Conservation (phyloP, 768 basidiomycete genomes). For the Russula virescens region DNA sequence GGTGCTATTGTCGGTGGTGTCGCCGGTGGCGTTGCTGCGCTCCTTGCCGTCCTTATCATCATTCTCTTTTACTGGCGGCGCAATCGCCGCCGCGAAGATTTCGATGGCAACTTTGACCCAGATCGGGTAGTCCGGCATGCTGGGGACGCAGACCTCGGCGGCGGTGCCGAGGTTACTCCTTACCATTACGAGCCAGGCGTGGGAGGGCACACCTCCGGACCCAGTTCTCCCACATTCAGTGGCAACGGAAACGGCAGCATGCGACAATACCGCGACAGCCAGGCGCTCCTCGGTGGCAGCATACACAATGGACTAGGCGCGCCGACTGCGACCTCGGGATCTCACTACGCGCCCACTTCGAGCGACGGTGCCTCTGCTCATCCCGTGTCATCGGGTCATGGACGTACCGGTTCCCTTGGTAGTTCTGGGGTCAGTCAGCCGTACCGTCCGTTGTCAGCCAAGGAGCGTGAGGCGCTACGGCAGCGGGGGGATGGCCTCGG, state of each 20-base stretch:
- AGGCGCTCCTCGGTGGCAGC: constrained; percentile 26
- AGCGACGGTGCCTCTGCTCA: constrained; percentile 2
- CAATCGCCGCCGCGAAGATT: constrained; percentile 35
- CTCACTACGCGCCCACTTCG: constrained; percentile 21
- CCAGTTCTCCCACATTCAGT: constrained; percentile 2
- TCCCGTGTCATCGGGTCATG: background rate
- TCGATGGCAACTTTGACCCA: constrained; percentile 47
- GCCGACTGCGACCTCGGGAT: constrained; percentile 23
- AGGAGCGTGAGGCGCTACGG: constrained; percentile 31
- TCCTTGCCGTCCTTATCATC: constrained; percentile 27
- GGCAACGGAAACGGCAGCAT: constrained; percentile 23
- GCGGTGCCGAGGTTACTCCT: constrained; percentile 20
- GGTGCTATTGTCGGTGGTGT: constrained; percentile 32
- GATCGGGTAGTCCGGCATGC: constrained; percentile 35
- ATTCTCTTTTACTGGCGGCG: constrained; percentile 31
- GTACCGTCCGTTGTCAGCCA: constrained; percentile 20
- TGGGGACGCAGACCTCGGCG: constrained; percentile 23
- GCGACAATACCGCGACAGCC: constrained; percentile 27
- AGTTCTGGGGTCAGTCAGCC: constrained; percentile 13
- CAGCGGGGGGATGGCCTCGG: constrained; percentile 22
- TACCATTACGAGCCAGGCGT: constrained; percentile 25
- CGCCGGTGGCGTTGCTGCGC: constrained; percentile 27
- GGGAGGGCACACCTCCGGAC: constrained; percentile 24
- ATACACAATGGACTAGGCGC: constrained; percentile 22
- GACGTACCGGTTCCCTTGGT: background rate